Conservation (phyloP, 2,329 filamentous ascomycete genomes). For the Paraphoma chrysanthemicola region DNA sequence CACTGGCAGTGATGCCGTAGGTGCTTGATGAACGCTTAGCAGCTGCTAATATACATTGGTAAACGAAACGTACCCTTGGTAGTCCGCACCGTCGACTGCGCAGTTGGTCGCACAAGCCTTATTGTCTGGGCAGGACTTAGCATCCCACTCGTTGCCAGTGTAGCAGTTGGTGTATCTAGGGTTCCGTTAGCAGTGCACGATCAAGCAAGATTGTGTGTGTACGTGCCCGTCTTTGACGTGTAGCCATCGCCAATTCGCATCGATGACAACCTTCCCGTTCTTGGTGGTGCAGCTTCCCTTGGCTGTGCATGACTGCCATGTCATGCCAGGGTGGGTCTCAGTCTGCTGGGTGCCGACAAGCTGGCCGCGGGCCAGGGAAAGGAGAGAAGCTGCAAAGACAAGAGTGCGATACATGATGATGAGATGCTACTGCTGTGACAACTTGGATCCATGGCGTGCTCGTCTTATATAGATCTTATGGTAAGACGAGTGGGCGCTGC, state of each 20-base stretch:
- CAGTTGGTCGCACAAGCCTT: slow-evolving; percentile 43
- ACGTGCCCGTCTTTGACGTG: slow-evolving; percentile 45
- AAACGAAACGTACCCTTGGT: slow-evolving; percentile 15
- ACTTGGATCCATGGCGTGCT: neutral
- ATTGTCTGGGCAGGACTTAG: slow-evolving; percentile 44
- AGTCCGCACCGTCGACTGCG: slow-evolving; percentile 50
- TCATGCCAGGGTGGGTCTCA: slow-evolving; percentile 49
- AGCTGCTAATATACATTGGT: neutral
- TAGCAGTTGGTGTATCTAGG: slow-evolving; percentile 49
- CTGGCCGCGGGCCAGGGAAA: slow-evolving; percentile 57
- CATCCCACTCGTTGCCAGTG: slow-evolving; percentile 51
- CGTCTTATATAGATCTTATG: slow-evolving; percentile 16
- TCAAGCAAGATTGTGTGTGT: neutral
- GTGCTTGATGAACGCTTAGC: slow-evolving; percentile 1
- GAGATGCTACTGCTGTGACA: slow-evolving; percentile 5
- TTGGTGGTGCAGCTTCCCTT: slow-evolving; percentile 45
- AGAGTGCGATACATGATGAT: slow-evolving; percentile 41
- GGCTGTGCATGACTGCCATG: slow-evolving; percentile 46
- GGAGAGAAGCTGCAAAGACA: slow-evolving; percentile 53
- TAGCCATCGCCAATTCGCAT: slow-evolving; percentile 58
- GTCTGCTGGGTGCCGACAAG: slow-evolving; percentile 45
- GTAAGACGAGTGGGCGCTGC: neutral
- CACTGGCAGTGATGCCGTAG: slow-evolving; percentile 59
- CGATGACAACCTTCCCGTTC: slow-evolving; percentile 47
- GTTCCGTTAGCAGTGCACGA: neutral